A percentile compares a stretch with the other conserved stretches of the same genome.
phyloP scores from a whole-genome alignment of 179 eudicot genomes.

The Silene noctiflora region DNA sequence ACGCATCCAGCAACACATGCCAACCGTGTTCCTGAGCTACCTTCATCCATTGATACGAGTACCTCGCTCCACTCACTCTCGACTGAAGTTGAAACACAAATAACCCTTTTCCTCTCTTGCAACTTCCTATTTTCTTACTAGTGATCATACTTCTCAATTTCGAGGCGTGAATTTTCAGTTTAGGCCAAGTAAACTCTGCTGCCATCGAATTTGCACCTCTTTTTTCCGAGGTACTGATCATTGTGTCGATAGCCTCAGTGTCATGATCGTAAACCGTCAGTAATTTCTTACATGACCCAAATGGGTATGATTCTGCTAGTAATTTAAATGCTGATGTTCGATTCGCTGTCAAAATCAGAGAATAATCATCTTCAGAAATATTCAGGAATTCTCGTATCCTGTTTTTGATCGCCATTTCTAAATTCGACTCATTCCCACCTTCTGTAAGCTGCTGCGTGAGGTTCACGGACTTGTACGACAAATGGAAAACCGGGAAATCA shows the following conservation, averaged over 20 bases:
- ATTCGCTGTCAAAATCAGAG: slow-evolving; percentile 73
- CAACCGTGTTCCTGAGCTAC: slow-evolving; percentile 86
- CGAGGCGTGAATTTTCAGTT: slow-evolving; percentile 55
- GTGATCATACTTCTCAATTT: slow-evolving; percentile 52
- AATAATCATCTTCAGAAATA: slow-evolving; percentile 62
- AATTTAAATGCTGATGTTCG: slow-evolving; percentile 81
- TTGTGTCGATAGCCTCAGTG: slow-evolving; percentile 63
- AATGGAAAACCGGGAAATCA: slow-evolving; percentile 58
- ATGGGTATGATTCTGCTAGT: slow-evolving; percentile 86
- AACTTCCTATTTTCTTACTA: slow-evolving; percentile 48
- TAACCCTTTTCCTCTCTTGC: slow-evolving; percentile 48
- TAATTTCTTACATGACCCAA: slow-evolving; percentile 55
- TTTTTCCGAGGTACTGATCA: slow-evolving; percentile 53
- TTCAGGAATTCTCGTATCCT: slow-evolving; percentile 68
- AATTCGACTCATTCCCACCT: slow-evolving; percentile 50
- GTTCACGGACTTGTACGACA: slow-evolving; percentile 57
- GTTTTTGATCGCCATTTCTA: slow-evolving; percentile 58
- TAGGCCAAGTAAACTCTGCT: slow-evolving; percentile 88
- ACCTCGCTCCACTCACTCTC: slow-evolving; percentile 69
- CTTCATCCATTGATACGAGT: slow-evolving; percentile 97
- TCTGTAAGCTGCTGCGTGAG: slow-evolving; percentile 57
- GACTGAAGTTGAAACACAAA: slow-evolving; percentile 89
- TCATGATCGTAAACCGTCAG: slow-evolving; percentile 81
- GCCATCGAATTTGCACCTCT: slow-evolving; percentile 62
- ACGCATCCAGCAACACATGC: slow-evolving; percentile 90